A percentile compares a stretch with the other conserved stretches of the same genome.
Evolutionary conservation across 2,329 filamentous ascomycete species (phyloP).

Genomic region (Colletotrichum tropicicola): DNA sequence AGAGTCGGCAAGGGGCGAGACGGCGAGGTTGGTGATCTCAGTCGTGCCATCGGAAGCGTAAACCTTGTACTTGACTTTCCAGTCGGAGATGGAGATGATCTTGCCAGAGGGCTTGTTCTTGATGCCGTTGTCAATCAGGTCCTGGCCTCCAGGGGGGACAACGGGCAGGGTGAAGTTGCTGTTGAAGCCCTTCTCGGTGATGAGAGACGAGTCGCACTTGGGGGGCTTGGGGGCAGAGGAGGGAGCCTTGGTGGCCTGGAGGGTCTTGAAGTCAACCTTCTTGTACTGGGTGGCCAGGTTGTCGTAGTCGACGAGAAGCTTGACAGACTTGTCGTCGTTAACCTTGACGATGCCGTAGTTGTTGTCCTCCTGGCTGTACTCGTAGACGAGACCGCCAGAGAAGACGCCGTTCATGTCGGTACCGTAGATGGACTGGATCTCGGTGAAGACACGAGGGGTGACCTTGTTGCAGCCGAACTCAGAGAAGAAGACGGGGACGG

Average conservation of each 20-base stretch:
- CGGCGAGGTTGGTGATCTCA: constrained; percentile 54
- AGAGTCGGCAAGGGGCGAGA: constrained; percentile 54
- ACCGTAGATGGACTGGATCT: constrained; percentile 78
- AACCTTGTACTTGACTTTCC: constrained; percentile 62
- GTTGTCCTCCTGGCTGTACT: constrained; percentile 78
- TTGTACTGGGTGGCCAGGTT: constrained; percentile 80
- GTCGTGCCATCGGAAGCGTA: constrained; percentile 49
- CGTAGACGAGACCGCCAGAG: constrained; percentile 83
- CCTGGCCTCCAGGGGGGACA: constrained; percentile 72
- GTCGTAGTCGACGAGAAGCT: constrained; percentile 72
- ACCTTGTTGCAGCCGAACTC: constrained; percentile 83
- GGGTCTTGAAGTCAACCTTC: constrained; percentile 74
- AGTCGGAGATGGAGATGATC: constrained; percentile 73
- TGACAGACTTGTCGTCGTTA: constrained; percentile 63
- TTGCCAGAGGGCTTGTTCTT: constrained; percentile 69
- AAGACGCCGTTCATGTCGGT: constrained; percentile 73
- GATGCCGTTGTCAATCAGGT: constrained; percentile 82
- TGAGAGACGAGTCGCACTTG: constrained; percentile 72
- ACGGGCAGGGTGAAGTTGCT: constrained; percentile 81
- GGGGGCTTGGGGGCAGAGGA: constrained; percentile 62
- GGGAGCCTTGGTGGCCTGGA: constrained; percentile 70
- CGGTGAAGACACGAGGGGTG: constrained; percentile 77
- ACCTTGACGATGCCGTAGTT: constrained; percentile 72
- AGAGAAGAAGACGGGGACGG: constrained; percentile 83
- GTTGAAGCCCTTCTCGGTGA: constrained; percentile 74